Percentiles rank a stretch among this genome's conserved stretches.
Evolutionary conservation across 768 basidiomycete species (phyloP).

Genomic region (Trametopsis cervina): DNA sequence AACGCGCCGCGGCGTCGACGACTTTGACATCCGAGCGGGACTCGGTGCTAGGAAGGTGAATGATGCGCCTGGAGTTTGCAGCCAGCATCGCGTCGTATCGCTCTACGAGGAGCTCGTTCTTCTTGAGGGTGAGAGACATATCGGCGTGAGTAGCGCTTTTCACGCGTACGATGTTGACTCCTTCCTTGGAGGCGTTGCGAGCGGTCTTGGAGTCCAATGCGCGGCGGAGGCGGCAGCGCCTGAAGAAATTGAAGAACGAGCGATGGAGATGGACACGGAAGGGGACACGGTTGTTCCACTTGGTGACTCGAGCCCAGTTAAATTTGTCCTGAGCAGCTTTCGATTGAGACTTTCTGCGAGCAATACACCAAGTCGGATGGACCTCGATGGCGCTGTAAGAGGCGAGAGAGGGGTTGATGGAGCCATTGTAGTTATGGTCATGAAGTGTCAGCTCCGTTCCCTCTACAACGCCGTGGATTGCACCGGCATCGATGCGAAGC

Average conservation of each 20-base stretch:
- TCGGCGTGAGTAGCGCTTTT: constrained; percentile 39
- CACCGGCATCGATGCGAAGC: constrained; percentile 49
- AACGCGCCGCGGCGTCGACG: constrained; percentile 50
- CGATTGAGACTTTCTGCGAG: constrained; percentile 32
- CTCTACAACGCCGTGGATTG: constrained; percentile 55
- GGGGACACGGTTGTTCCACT: constrained; percentile 49
- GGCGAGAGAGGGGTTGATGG: constrained; percentile 47
- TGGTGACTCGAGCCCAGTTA: constrained; percentile 49
- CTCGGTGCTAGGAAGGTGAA: constrained; percentile 32
- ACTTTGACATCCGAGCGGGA: constrained; percentile 29
- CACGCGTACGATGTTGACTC: constrained; percentile 41
- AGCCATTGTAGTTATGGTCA: constrained; percentile 52
- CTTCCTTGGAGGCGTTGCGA: constrained; percentile 20
- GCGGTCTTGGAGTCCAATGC: constrained; percentile 24
- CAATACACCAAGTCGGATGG: constrained; percentile 52
- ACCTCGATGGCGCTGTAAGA: constrained; percentile 45
- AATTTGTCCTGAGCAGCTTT: constrained; percentile 24
- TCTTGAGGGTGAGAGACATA: constrained; percentile 39
- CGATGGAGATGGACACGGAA: constrained; percentile 48
- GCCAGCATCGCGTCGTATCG: constrained; percentile 37
- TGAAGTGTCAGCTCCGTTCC: constrained; percentile 59
- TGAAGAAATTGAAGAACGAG: constrained; percentile 38
- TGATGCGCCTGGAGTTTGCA: constrained; percentile 27
- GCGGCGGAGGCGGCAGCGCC: constrained; percentile 37
- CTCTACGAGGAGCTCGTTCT: constrained; percentile 35